Percentiles rank a stretch among this genome's conserved stretches.
Conservation (phyloP, 805 yeast species). For the Yarrowia sp. region DNA sequence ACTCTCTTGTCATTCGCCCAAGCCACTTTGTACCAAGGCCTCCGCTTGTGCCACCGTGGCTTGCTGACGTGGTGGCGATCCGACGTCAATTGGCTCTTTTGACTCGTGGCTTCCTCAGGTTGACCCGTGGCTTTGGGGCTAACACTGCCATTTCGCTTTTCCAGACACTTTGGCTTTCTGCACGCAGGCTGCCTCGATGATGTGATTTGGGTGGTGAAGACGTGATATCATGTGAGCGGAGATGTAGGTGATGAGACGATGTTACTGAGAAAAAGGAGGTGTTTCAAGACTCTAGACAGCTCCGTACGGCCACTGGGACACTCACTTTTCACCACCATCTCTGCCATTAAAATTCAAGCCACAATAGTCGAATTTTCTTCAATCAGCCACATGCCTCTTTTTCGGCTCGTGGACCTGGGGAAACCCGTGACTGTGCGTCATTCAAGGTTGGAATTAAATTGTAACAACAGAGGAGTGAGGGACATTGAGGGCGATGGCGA, state of each 20-base stretch:
- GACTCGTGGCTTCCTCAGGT: constrained; percentile 29
- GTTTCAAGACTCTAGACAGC: too few species aligned
- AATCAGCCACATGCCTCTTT: constrained; percentile 31
- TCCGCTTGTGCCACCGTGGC: constrained; percentile 25
- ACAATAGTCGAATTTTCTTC: not conserved
- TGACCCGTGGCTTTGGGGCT: constrained; percentile 37
- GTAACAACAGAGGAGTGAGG: too few species aligned
- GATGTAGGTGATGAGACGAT: too few species aligned
- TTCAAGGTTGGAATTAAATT: constrained; percentile 9
- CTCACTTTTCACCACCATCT: too few species aligned
- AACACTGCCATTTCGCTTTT: constrained; percentile 1
- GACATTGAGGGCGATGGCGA: too few species aligned
- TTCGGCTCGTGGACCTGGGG: constrained; percentile 22
- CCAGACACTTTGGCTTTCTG: constrained; percentile 28
- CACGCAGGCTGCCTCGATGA: constrained; percentile 31
- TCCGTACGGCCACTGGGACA: too few species aligned
- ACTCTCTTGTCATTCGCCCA: constrained; percentile 3
- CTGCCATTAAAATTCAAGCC: constrained; percentile 6
- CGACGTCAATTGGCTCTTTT: not conserved
- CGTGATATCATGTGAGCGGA: constrained; percentile 17
- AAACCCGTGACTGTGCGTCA: constrained; percentile 28
- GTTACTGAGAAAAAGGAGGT: too few species aligned
- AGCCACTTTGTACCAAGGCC: not conserved
- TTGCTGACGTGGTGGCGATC: constrained; percentile 18
- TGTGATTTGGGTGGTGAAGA: constrained; percentile 24